Conservation (phyloP, 768 basidiomycete species). For the Glaciozyma martinii region DNA sequence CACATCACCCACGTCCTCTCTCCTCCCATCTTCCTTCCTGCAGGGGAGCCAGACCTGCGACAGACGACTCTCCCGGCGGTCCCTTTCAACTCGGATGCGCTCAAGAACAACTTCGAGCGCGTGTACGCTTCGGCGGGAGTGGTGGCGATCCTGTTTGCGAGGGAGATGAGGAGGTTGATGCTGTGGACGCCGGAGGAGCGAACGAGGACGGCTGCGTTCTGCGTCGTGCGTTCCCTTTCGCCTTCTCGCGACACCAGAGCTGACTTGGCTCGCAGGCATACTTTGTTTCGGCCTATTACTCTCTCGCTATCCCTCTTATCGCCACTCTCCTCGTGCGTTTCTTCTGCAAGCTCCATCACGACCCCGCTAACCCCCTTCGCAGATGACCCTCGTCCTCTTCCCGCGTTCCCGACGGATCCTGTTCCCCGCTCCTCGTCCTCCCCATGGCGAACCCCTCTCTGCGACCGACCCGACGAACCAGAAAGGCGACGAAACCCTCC, state of each 20-base stretch:
- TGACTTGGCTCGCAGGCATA: constrained; percentile 32
- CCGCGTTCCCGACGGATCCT: constrained; percentile 38
- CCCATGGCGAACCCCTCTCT: constrained; percentile 40
- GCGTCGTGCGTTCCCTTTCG: constrained; percentile 16
- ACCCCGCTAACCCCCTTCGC: neutral
- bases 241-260: neutral
- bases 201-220: constrained; percentile 37
- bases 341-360: neutral
- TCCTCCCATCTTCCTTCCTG: constrained; percentile 38
- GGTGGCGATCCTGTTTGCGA: constrained; percentile 35
- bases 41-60: constrained; percentile 42
- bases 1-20: constrained; percentile 42
- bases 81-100: constrained; percentile 40
- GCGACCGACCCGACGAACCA: constrained; percentile 43
- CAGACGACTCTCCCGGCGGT: constrained; percentile 40
- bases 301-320: constrained; percentile 39
- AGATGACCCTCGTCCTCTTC: constrained; percentile 36
- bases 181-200: constrained; percentile 40
- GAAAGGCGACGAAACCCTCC: constrained; percentile 40
- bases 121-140: constrained; percentile 40
- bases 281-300: constrained; percentile 39
- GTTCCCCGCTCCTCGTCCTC: constrained; percentile 41
- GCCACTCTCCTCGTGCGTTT: constrained; percentile 35
- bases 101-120: constrained; percentile 42
- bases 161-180: constrained; percentile 40